A percentile compares a stretch with the other conserved stretches of the same genome.
phyloP scores from a whole-genome alignment of 768 basidiomycete species.

The Amanita pallidorosea region DNA sequence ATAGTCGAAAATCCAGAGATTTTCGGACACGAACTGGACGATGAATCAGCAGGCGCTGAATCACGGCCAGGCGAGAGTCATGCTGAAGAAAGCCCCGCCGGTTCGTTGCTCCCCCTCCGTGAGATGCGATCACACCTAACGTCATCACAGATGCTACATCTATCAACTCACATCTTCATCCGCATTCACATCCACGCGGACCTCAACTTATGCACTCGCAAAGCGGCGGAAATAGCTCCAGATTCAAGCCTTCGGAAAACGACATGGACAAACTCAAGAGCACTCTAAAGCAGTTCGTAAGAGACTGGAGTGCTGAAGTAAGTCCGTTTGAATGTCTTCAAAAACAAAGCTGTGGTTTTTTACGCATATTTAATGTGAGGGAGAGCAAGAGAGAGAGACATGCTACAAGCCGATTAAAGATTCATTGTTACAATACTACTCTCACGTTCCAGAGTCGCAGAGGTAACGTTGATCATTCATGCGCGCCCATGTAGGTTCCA shows the following conservation, averaged over 20 bases:
- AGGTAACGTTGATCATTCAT: conserved; percentile 28
- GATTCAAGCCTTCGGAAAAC: conserved; percentile 48
- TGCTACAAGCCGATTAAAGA: conserved; percentile 79
- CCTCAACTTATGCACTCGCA: conserved; percentile 21
- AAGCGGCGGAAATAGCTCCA: conserved; percentile 11
- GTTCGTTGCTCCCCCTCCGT: not conserved
- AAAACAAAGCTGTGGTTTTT: not conserved
- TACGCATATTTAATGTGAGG: conserved; percentile 29
- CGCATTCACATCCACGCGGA: conserved; percentile 18
- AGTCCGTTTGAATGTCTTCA: not conserved
- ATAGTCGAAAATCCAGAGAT: conserved; percentile 77
- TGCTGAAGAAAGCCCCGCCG: not conserved
- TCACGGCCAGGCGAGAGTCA: not conserved
- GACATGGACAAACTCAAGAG: conserved; percentile 90
- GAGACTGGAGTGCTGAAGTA: conserved; percentile 89
- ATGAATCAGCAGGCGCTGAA: conserved; percentile 12
- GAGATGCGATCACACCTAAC: not conserved
- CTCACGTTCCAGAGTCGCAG: conserved; percentile 39
- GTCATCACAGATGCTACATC: not conserved
- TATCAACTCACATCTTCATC: conserved; percentile 15
- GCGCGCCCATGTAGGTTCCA: not conserved
- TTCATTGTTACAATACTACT: conserved; percentile 57
- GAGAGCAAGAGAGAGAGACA: conserved; percentile 60
- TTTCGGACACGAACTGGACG: conserved; percentile 46
- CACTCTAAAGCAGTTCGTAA: conserved; percentile 85